These are phyloP conservation scores for Heimioporus retisporus DNA, from an alignment of 1,284 basidiomycete genomes.

Conservation along the genomic window DNA sequence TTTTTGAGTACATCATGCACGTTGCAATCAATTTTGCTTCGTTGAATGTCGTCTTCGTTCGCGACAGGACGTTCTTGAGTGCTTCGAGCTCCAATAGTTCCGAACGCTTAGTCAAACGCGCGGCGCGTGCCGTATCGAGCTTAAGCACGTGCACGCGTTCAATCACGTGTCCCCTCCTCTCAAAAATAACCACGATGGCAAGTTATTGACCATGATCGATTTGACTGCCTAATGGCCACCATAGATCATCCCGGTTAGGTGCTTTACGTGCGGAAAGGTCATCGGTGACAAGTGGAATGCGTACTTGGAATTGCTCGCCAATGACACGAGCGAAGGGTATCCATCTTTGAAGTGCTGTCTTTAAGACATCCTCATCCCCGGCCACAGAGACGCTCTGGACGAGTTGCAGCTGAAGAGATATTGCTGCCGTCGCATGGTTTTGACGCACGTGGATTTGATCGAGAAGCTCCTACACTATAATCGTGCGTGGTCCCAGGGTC, in stretches of 20 bases:
- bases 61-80: slow-evolving; percentile 52
- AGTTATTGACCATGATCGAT: neutral
- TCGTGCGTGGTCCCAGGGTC: slow-evolving; percentile 68
- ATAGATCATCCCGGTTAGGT: slow-evolving; percentile 89
- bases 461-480: slow-evolving; percentile 98
- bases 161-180: slow-evolving; percentile 21
- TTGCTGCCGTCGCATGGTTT: slow-evolving; percentile 97
- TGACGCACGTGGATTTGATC: slow-evolving; percentile 98
- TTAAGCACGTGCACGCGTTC: slow-evolving; percentile 19
- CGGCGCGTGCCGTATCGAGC: too few species aligned
- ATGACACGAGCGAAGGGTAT: slow-evolving; percentile 89
- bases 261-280: slow-evolving; percentile 95
- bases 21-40: slow-evolving; percentile 50
- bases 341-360: slow-evolving; percentile 37
- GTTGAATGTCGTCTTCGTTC: slow-evolving; percentile 59
- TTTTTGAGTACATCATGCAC: slow-evolving; percentile 23
- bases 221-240: neutral
- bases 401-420: slow-evolving; percentile 94
- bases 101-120: too few species aligned
- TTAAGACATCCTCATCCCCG: slow-evolving; percentile 4
- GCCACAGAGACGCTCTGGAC: slow-evolving; percentile 88
- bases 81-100: slow-evolving; percentile 50
- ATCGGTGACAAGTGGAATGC: slow-evolving; percentile 94
- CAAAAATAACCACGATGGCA: slow-evolving; percentile 34
- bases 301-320: slow-evolving; percentile 83